Percentiles rank a stretch among this genome's conserved stretches.
These are phyloP conservation scores for Eucalyptus paniculata DNA, from an alignment of 345 rosid genomes.

Conservation along the genomic window DNA sequence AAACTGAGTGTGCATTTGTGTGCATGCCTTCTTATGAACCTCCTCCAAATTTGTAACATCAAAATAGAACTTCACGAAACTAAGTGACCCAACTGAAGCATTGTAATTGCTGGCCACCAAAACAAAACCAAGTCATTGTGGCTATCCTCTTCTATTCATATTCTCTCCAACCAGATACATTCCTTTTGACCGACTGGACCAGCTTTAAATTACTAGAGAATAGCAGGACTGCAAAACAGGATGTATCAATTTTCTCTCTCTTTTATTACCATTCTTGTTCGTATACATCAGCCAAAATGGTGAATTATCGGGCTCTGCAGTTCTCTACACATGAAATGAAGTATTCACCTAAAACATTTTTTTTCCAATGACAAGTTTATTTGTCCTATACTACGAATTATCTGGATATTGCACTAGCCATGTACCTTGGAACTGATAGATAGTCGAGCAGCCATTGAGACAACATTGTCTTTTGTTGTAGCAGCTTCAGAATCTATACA, in stretches of 20 bases:
- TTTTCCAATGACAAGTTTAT: neutral
- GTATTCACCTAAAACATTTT: neutral
- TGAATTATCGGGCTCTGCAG: neutral
- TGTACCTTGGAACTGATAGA: slow-evolving; percentile 77
- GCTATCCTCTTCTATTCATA: neutral
- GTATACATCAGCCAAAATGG: neutral
- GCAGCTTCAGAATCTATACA: slow-evolving; percentile 43
- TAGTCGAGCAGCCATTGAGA: slow-evolving; percentile 72
- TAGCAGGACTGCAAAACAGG: neutral
- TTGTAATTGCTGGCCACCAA: neutral
- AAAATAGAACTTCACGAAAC: neutral
- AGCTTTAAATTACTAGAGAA: neutral
- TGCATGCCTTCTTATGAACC: neutral
- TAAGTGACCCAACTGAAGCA: neutral
- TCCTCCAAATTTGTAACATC: neutral
- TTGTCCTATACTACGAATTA: neutral
- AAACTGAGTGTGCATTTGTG: neutral
- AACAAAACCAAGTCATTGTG: neutral
- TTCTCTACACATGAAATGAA: neutral
- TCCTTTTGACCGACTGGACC: neutral
- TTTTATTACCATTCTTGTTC: neutral
- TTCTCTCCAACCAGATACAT: neutral
- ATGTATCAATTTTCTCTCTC: neutral
- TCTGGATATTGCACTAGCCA: neutral
- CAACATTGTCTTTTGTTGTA: slow-evolving; percentile 42